These are phyloP conservation scores for Priceomyces fermenticarens DNA, from an alignment of 805 yeast genomes.

Conservation along the genomic window DNA sequence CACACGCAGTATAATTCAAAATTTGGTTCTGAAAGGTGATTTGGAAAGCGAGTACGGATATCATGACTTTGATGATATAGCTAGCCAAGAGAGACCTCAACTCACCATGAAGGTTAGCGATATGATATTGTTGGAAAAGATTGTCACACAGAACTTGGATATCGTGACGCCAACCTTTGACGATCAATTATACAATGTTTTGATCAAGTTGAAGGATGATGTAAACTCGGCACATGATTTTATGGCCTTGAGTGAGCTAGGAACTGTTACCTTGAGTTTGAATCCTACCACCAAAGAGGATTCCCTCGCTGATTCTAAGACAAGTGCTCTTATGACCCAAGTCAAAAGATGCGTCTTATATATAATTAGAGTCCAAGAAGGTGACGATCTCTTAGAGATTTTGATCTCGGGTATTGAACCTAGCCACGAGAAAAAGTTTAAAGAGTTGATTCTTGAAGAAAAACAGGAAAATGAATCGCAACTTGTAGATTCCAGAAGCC, in stretches of 20 bases:
- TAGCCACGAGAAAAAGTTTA: slow-evolving; percentile 66
- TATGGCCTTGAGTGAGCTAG: slow-evolving; percentile 50
- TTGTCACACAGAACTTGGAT: slow-evolving; percentile 41
- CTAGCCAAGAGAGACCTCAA: slow-evolving; percentile 44
- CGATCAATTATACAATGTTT: slow-evolving; percentile 50
- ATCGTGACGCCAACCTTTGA: slow-evolving; percentile 47
- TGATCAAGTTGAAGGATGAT: slow-evolving; percentile 40
- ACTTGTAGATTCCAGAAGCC: slow-evolving; percentile 39
- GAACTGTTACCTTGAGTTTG: slow-evolving; percentile 53
- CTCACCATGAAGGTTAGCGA: slow-evolving; percentile 44
- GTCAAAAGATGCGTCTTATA: slow-evolving; percentile 81
- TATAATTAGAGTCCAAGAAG: slow-evolving; percentile 78
- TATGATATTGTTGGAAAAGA: slow-evolving; percentile 43
- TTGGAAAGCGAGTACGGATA: slow-evolving; percentile 60
- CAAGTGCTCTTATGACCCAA: slow-evolving; percentile 61
- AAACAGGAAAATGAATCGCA: slow-evolving; percentile 28
- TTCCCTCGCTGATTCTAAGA: slow-evolving; percentile 52
- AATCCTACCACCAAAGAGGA: slow-evolving; percentile 50
- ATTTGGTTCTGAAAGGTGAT: slow-evolving; percentile 51
- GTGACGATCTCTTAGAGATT: slow-evolving; percentile 63
- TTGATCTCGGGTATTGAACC: slow-evolving; percentile 64
- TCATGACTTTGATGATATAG: slow-evolving; percentile 67
- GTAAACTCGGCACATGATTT: slow-evolving; percentile 34
- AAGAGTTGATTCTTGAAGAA: slow-evolving; percentile 51
- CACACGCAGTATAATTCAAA: slow-evolving; percentile 42